These are phyloP conservation scores for Globisporangium cystogenes DNA, from an alignment of 352 stramenopile genomes.

Conservation along the genomic window DNA sequence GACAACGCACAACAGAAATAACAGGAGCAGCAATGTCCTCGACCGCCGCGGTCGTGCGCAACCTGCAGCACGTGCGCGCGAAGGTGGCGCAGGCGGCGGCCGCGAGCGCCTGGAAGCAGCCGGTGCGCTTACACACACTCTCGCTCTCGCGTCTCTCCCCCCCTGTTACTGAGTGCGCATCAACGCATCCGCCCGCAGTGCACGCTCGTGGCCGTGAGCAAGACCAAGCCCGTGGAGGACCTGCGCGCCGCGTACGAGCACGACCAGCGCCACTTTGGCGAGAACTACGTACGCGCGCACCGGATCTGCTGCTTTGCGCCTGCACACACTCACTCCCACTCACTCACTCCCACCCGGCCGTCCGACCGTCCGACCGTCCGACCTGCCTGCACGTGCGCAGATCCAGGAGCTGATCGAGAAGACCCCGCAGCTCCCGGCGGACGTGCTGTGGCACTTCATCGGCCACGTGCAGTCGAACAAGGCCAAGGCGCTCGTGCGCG, in stretches of 20 bases:
- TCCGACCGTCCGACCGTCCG: too few relatives aligned
- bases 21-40: background rate
- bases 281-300: constrained; percentile 94
- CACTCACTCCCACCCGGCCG: too few relatives aligned
- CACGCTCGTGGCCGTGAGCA: constrained; percentile 92
- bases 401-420: constrained; percentile 97
- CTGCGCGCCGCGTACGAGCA: constrained; percentile 88
- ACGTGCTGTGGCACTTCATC: constrained; percentile 98
- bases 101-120: constrained; percentile 43
- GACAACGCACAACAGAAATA: too few relatives aligned
- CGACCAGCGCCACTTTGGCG: constrained; percentile 94
- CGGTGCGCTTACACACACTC: constrained; percentile 9
- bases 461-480: constrained; percentile 99
- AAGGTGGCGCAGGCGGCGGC: constrained; percentile 54
- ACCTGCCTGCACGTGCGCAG: constrained; percentile 16
- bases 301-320: too few relatives aligned
- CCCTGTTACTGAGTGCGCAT: background rate
- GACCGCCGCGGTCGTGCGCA: constrained; percentile 39
- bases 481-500: constrained; percentile 87
- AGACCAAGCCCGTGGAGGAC: constrained; percentile 91
- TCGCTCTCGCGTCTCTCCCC: background rate
- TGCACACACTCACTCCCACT: background rate
- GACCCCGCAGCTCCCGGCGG: constrained; percentile 71
- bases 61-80: constrained; percentile 53
- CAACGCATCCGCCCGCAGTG: constrained; percentile 18